phyloP scores from a whole-genome alignment of 768 basidiomycete species.

The Suillus paluster region DNA sequence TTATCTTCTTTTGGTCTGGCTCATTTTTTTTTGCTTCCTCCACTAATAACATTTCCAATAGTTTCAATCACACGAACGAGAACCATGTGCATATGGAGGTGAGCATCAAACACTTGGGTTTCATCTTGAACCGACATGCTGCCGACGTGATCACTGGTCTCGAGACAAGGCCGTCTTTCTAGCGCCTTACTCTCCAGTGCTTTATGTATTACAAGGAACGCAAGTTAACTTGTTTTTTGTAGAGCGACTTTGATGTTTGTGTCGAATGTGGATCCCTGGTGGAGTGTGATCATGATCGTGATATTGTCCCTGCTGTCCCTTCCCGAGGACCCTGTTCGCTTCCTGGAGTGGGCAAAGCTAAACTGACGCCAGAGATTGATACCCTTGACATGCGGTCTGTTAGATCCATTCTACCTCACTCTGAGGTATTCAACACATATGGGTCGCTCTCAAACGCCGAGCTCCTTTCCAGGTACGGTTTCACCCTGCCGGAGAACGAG shows the following conservation, averaged over 20 bases:
- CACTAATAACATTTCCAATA: slow-evolving; percentile 33
- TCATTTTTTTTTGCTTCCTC: slow-evolving; percentile 12
- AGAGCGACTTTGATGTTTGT: slow-evolving; percentile 81
- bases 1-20: slow-evolving; percentile 6
- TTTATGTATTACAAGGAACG: slow-evolving; percentile 1
- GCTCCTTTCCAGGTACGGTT: slow-evolving; percentile 73
- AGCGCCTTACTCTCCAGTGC: slow-evolving; percentile 11
- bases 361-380: slow-evolving; percentile 32
- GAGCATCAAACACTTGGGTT: slow-evolving; percentile 19
- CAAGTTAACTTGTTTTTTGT: slow-evolving; percentile 21
- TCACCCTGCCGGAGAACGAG: slow-evolving; percentile 74
- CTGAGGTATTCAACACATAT: slow-evolving; percentile 81
- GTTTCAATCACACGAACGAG: slow-evolving; percentile 74
- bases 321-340: slow-evolving; percentile 3
- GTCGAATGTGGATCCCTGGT: slow-evolving; percentile 67
- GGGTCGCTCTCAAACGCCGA: slow-evolving; percentile 68
- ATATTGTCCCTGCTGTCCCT: slow-evolving; percentile 16
- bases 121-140: neutral
- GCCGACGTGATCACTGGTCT: neutral
- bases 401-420: slow-evolving; percentile 47
- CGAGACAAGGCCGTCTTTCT: slow-evolving; percentile 1
- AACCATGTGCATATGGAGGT: slow-evolving; percentile 81
- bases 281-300: slow-evolving; percentile 69
- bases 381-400: slow-evolving; percentile 74
- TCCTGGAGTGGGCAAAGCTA: neutral